phyloP scores from a whole-genome alignment of 2,329 filamentous ascomycete species.

The Catunica adiposa region DNA sequence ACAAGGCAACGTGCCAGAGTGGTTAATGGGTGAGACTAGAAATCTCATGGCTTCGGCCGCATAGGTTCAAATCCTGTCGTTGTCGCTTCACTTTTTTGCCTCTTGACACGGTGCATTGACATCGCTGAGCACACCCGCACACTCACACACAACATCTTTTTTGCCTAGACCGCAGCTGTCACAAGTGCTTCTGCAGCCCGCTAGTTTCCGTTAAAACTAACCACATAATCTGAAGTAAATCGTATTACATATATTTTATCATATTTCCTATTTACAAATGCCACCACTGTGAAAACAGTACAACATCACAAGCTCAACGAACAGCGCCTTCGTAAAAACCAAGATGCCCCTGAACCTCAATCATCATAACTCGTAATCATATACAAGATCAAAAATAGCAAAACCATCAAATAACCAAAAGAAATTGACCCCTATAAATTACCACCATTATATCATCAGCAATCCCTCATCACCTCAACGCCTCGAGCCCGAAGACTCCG shows the following conservation, averaged over 20 bases:
- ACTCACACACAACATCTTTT: background rate
- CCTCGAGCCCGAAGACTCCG: background rate
- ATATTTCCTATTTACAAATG: background rate
- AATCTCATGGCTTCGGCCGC: constrained; percentile 13
- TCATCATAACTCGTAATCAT: background rate
- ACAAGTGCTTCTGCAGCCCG: too few species aligned
- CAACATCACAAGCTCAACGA: background rate
- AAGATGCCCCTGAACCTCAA: background rate
- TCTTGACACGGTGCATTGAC: background rate
- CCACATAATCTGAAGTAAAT: background rate
- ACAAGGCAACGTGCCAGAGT: constrained; percentile 13
- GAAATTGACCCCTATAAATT: constrained; percentile 1
- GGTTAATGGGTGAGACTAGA: constrained; percentile 14
- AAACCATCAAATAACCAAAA: background rate
- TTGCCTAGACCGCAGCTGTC: background rate
- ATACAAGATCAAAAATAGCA: constrained; percentile 1
- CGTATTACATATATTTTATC: background rate
- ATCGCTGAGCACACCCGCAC: background rate
- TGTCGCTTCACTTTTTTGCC: constrained; percentile 7
- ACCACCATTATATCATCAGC: background rate
- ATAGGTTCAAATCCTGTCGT: constrained; percentile 14
- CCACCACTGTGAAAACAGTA: background rate
- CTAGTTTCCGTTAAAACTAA: too few species aligned
- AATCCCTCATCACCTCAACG: background rate
- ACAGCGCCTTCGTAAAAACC: background rate